Evolutionary conservation across 2,329 filamentous ascomycete genomes (phyloP), one percentile per base, ranked within the genome.

Genomic region (Epichloe hybrida): DNA sequence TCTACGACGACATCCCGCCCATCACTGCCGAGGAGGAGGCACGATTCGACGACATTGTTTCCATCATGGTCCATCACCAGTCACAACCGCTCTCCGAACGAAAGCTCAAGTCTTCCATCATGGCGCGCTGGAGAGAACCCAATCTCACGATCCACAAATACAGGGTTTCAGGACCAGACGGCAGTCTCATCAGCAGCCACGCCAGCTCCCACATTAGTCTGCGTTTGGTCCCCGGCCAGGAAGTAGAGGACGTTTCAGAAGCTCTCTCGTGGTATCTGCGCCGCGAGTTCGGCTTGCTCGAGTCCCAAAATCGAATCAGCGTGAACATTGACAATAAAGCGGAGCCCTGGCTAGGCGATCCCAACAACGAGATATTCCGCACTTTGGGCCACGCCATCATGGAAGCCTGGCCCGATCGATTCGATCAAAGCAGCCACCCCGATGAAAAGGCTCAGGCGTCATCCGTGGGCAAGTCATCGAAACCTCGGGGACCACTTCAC

Each of bases 341-440:
- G 0, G 93, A 98, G 62, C 89, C 93, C 0, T 98, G 93, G 93
- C 79, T 98, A 0, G 91, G 93, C 13, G 88, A 96, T 59, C 89
- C 88, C 3, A 81, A 82, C 46, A 96, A 95, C 58, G 81, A 89
- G 57, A 90, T 97, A 52, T 98, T 96, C 67, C 80, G 84, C 55
- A 94, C 88, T 0, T 77, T 98, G 0, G 89, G 95, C 58, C 76
- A 83, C 53, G 93, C 90, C 1, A 84, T 97, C 48, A 80, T 90
- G 60, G 79, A 86, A 43, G 88, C 85, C 0, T 98, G 93, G 93
- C 81, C 81, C 0, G 79, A 80, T 0, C 72, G 66, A 41, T 75
- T 68, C 55, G 69, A 62, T 27, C 38, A n/a, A 31, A 27, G 49
- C 50, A 23, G 31, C 12, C n/a, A 15, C 4, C 21, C 47, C 27